A percentile compares a stretch with the other conserved stretches of the same genome.
Conservation (phyloP, 371 early-diverging fungal genomes). For the Apophysomyces elegans region DNA sequence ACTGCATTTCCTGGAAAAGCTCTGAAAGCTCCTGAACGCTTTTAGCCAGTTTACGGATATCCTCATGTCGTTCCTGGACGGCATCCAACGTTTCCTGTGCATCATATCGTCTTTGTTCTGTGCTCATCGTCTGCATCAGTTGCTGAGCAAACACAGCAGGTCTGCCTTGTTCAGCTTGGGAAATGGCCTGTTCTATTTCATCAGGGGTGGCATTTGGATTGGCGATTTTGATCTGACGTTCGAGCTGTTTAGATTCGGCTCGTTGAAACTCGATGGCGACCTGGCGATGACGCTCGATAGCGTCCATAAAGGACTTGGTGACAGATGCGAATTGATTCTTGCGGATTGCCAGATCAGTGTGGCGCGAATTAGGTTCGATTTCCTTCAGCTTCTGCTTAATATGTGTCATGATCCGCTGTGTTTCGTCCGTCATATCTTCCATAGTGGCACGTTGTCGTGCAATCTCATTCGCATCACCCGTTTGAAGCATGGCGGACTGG, state of each 20-base stretch:
- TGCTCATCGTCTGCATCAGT: constrained; percentile 40
- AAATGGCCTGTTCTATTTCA: constrained; percentile 49
- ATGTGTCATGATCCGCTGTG: constrained; percentile 43
- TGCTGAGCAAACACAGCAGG: constrained; percentile 54
- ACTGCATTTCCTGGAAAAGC: constrained; percentile 53
- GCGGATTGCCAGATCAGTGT: constrained; percentile 49
- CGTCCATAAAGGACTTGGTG: constrained; percentile 48
- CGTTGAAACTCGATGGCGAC: constrained; percentile 50
- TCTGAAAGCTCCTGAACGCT: constrained; percentile 49
- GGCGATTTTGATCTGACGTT: constrained; percentile 54
- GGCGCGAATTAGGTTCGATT: constrained; percentile 45
- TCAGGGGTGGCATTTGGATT: constrained; percentile 52
- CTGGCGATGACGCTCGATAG: constrained; percentile 46
- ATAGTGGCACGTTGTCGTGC: constrained; percentile 28
- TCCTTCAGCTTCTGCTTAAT: constrained; percentile 51
- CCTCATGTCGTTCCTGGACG: constrained; percentile 56
- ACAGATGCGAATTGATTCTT: constrained; percentile 51
- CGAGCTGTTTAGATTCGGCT: constrained; percentile 44
- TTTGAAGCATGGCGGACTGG: constrained; percentile 45
- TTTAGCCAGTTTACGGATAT: constrained; percentile 48
- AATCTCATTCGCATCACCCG: constrained; percentile 44
- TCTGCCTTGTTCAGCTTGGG: constrained; percentile 46
- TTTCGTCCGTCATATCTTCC: constrained; percentile 36
- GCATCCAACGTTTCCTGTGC: constrained; percentile 52
- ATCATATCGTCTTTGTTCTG: constrained; percentile 44